phyloP scores from a whole-genome alignment of 345 rosid species.

The Dipteronia sinensis region DNA sequence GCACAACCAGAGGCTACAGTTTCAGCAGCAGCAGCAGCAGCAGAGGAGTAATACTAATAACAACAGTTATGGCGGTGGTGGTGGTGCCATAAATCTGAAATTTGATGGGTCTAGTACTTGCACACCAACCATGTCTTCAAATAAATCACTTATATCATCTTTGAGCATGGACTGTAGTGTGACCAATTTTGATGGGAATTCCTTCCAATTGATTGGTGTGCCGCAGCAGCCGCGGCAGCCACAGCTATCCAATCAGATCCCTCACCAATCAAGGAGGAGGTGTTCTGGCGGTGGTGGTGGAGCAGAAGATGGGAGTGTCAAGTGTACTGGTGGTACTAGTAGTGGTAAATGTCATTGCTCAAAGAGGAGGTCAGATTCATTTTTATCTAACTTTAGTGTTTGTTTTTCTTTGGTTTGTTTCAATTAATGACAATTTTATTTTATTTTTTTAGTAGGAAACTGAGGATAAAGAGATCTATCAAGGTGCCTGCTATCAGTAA shows the following conservation, averaged over 20 bases:
- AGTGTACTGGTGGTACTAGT: slow-evolving; percentile 55
- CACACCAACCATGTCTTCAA: slow-evolving; percentile 58
- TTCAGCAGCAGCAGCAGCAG: slow-evolving; percentile 46
- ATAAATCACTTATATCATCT: slow-evolving; percentile 65
- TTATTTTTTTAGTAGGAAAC: slow-evolving; percentile 45
- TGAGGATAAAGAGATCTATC: slow-evolving; percentile 63
- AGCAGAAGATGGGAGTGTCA: slow-evolving; percentile 64
- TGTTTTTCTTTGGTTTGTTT: not conserved
- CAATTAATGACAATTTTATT: not conserved
- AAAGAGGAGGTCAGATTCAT: slow-evolving; percentile 52
- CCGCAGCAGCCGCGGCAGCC: slow-evolving; percentile 38
- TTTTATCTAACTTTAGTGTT: not conserved
- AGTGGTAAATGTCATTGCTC: slow-evolving; percentile 78
- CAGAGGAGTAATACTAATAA: slow-evolving; percentile 30
- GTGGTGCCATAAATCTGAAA: slow-evolving; percentile 51
- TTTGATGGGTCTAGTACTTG: slow-evolving; percentile 57
- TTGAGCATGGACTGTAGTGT: slow-evolving; percentile 65
- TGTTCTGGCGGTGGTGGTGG: slow-evolving; percentile 44
- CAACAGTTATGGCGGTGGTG: too few species aligned
- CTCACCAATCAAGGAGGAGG: slow-evolving; percentile 51
- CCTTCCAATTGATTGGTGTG: slow-evolving; percentile 60
- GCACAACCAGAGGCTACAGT: slow-evolving; percentile 45
- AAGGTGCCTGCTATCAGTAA: slow-evolving; percentile 89
- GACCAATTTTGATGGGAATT: slow-evolving; percentile 42
- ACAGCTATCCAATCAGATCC: slow-evolving; percentile 47